A percentile compares a stretch with the other conserved stretches of the same genome.
Evolutionary conservation across 2,329 filamentous ascomycete species (phyloP).

Genomic region (Hortaea sp.): DNA sequence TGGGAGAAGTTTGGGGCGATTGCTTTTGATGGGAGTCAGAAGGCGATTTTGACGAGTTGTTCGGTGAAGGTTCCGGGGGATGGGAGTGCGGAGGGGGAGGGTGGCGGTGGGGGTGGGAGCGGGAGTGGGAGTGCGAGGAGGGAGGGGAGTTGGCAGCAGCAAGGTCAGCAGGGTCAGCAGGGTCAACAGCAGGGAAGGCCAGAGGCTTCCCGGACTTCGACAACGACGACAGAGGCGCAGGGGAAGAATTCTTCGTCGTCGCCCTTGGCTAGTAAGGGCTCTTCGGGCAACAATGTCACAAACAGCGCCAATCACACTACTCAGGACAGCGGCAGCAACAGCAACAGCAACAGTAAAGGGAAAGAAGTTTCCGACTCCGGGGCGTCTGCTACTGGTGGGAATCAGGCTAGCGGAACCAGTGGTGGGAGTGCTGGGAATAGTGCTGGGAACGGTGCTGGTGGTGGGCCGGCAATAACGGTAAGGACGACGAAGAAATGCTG

Average conservation of each 20-base stretch:
- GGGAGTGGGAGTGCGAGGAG: neutral
- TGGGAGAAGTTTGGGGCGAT: constrained; percentile 99
- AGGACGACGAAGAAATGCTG: constrained; percentile 55
- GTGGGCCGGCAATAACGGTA: constrained; percentile 24
- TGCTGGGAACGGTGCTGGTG: constrained; percentile 38
- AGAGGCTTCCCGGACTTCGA: constrained; percentile 22
- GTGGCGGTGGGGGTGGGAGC: constrained; percentile 17
- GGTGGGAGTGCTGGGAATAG: neutral
- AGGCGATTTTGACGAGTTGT: constrained; percentile 90
- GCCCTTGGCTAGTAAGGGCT: too few species aligned
- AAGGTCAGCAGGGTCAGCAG: neutral
- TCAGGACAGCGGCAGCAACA: neutral
- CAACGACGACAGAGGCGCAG: too few species aligned
- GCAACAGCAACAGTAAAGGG: neutral
- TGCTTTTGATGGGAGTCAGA: constrained; percentile 86
- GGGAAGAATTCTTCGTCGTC: too few species aligned
- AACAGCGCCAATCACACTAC: too few species aligned
- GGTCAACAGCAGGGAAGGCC: neutral
- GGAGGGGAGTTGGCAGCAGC: neutral
- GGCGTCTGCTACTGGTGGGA: neutral
- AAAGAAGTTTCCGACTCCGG: neutral
- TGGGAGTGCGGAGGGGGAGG: constrained; percentile 12
- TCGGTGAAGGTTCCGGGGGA: constrained; percentile 69
- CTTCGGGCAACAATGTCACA: too few species aligned
- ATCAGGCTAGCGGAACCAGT: neutral